A percentile compares a stretch with the other conserved stretches of the same genome.
Evolutionary conservation across 495 filamentous ascomycete species (phyloP).

Genomic region (Tuber calosporum): DNA sequence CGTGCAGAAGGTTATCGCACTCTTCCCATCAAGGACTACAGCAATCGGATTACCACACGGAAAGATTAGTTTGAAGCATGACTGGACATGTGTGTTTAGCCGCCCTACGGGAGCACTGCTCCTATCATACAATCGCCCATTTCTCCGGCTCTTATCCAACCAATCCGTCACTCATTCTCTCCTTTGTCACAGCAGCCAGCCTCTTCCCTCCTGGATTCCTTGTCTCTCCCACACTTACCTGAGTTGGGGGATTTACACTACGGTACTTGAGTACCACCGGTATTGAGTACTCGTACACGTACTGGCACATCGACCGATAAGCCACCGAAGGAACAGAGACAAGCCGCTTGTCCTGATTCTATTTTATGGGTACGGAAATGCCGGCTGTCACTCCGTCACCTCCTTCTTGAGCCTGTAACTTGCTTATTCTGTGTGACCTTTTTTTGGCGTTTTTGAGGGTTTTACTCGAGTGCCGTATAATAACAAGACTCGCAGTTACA

Average conservation of each 20-base stretch:
- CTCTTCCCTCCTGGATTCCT: not conserved
- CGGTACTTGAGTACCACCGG: too few relatives aligned
- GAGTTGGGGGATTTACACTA: not conserved
- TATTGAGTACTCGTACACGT: too few relatives aligned
- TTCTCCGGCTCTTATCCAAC: not conserved
- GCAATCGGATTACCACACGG: not conserved
- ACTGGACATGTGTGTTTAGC: not conserved
- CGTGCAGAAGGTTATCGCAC: not conserved
- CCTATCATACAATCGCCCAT: not conserved
- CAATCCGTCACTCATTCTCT: not conserved
- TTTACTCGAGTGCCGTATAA: too few relatives aligned
- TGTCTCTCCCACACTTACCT: not conserved
- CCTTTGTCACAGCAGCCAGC: not conserved
- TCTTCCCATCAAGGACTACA: not conserved
- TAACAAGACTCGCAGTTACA: not conserved
- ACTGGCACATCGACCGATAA: too few relatives aligned
- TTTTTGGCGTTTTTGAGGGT: conserved; percentile 1
- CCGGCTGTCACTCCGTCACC: not conserved
- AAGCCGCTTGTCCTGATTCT: not conserved
- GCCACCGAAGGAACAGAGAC: not conserved
- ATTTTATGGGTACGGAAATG: not conserved
- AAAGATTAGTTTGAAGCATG: not conserved
- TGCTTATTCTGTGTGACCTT: not conserved
- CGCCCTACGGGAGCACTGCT: not conserved
- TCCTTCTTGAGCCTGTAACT: not conserved